Evolutionary conservation across 208 protist genomes (phyloP), one percentile per base, ranked within the genome.

Genomic region (Willaertia magna): DNA sequence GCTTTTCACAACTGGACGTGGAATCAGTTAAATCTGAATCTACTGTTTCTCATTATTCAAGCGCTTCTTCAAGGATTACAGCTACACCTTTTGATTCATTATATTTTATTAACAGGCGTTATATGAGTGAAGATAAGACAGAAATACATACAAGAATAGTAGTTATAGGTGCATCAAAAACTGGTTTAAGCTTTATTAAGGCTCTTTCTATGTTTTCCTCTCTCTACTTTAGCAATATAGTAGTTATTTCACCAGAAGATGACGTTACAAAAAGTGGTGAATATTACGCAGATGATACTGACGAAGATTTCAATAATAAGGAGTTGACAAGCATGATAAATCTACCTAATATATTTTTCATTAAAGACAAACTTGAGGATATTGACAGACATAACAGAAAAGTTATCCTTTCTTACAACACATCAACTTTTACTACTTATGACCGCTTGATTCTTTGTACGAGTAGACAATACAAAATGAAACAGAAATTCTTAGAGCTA

Each of bases 231-330:
- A 91, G 89, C 30, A 96, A 96, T 88, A 87, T 96, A 74, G 89
- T 95, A 0, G 90, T 96, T n/a, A 87, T 96, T 43, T 94, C 93
- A 3, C 93, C 90, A 0, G 93, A 96, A 87, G 93, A 93, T 96
- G 90, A 93, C 92, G 55, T 86, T 95, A 74, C 51, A 94, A 44
- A 94, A 95, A 89, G 89, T 93, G 0, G 93, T 96, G 89, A 92
- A 95, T 89, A 89, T 91, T 86, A 85, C 87, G 4, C 91, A 95
- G 78, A 46, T 86, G 30, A 87, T 93, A 14, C 89, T 90, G 59
- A 89, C 88, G 40, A 89, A 88, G 20, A 87, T 95, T 39, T 93
- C 93, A n/a, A 88, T 95, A 40, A 90, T 96, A 34, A 79, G 89
- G 30, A 93, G 9, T 39, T 82, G 22, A 16, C 12, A 34, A 67